Base-by-base conservation (phyloP, 192 early-diverging fungal genomes). In the Mortierella antarctica region DNA sequence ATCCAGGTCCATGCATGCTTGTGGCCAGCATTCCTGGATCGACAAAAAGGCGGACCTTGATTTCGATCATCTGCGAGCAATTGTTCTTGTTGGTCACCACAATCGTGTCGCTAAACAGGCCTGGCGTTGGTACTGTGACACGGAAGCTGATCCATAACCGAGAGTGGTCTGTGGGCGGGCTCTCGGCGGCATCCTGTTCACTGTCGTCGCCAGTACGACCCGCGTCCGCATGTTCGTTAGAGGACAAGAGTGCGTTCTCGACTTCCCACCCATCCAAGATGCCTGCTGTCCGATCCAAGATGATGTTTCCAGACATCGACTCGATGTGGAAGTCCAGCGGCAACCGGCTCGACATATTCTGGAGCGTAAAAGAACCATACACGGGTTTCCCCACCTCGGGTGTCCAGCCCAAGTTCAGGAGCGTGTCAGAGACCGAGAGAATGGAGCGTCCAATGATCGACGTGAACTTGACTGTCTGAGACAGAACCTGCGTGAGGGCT, bases 401-500 rank as follows among this genome's bases (percentile, higher is more conserved):
- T 6, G 88, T 85, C 50, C 82, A 83, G 0, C 95, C 94, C 52
- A 96, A 83, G 51, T 94, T 91, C 52, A 96, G 86, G 2, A 91
- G 23, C 1, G 73, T 83, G 17, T 90, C 83, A 0, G 92, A 93
- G 0, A 95, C 85, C n/a, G 86, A 74, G 18, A 95, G 71, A 67
- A 91, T 80, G 6, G 95, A 95, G 20, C 91, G 89, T 4, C 95
- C 95, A 81, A 96, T 95, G 18, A 92, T 83, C 0, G 95, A 92
- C 7, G 84, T 89, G 51, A 96, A 96, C 63, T 91, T 94, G 39
- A 95, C 87, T 1, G 92, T 93, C 64, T 96, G 94, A 9, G 87
- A 91, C 8, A 84, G 73, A 15, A 92, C 78, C 39, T 84, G 81
- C n/a, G 89, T 71, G 17, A 89, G 63, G 2, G 72, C 77, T 0